These are phyloP conservation scores for Aspergillus fumigatiaffinis DNA, from an alignment of 2,329 filamentous ascomycete genomes.

Conservation along the genomic window DNA sequence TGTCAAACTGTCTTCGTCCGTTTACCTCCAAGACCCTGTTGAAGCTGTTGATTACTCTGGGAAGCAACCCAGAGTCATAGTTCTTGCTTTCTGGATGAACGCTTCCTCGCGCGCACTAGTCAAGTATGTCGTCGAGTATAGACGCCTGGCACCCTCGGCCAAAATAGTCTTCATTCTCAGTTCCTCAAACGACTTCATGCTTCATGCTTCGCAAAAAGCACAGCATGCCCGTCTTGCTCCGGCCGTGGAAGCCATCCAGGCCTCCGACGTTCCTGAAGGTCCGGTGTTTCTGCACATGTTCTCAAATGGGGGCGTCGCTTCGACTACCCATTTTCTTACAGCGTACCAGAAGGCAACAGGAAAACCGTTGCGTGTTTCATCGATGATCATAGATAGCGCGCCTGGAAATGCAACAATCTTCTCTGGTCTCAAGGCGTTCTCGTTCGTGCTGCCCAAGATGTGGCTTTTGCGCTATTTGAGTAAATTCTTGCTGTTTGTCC, in stretches of 20 bases:
- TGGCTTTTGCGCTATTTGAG: slow-evolving; percentile 28
- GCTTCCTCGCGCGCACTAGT: slow-evolving; percentile 41
- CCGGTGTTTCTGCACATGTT: slow-evolving; percentile 45
- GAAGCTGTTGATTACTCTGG: slow-evolving; percentile 6
- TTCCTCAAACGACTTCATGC: slow-evolving; percentile 32
- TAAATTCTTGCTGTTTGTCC: slow-evolving; percentile 21
- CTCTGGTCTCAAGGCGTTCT: slow-evolving; percentile 29
- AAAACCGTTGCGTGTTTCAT: slow-evolving; percentile 35
- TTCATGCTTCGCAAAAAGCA: slow-evolving; percentile 18
- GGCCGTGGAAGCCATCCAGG: slow-evolving; percentile 32
- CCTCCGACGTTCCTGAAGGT: slow-evolving; percentile 19
- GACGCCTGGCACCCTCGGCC: slow-evolving; percentile 39
- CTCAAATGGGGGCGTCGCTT: slow-evolving; percentile 48
- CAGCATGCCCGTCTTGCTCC: slow-evolving; percentile 30
- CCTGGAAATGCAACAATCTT: slow-evolving; percentile 36
- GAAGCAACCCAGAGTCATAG: slow-evolving; percentile 30
- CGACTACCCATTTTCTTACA: slow-evolving; percentile 35
- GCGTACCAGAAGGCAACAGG: slow-evolving; percentile 35
- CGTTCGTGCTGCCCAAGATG: slow-evolving; percentile 31
- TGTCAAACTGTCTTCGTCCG: slow-evolving; percentile 32
- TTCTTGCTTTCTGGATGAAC: slow-evolving; percentile 50
- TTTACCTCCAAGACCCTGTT: slow-evolving; percentile 37
- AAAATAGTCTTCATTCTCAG: slow-evolving; percentile 42
- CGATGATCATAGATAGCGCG: slow-evolving; percentile 45
- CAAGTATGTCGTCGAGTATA: slow-evolving; percentile 48